phyloP scores from a whole-genome alignment of 495 filamentous ascomycete species.

The Acidomyces sp. region DNA sequence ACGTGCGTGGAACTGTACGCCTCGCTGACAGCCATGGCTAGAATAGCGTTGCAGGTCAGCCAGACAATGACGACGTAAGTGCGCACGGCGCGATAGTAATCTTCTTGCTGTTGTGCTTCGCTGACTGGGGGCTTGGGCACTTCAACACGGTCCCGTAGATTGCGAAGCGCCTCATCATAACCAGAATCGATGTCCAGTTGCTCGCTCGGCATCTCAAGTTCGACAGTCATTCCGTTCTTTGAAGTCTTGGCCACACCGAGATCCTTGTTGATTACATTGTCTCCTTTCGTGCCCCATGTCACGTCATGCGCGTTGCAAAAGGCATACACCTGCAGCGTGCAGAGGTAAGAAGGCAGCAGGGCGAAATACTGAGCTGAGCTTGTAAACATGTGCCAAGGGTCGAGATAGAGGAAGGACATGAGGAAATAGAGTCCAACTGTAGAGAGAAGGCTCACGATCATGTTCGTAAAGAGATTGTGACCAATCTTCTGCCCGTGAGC shows the following conservation, averaged over 20 bases:
- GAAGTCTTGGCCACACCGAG: conserved; percentile 63
- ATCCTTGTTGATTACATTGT: conserved; percentile 86
- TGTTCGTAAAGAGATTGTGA: conserved; percentile 83
- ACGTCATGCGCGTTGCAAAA: conserved; percentile 99
- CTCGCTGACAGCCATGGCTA: conserved; percentile 90
- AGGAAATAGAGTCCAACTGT: conserved; percentile 93
- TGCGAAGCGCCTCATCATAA: conserved; percentile 93
- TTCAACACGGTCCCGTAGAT: conserved; percentile 84
- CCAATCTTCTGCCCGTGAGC: conserved; percentile 47
- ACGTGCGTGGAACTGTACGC: conserved; percentile 59
- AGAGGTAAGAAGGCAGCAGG: conserved; percentile 85
- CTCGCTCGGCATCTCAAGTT: conserved; percentile 92
- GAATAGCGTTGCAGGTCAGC: conserved; percentile 82
- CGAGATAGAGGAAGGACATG: conserved; percentile 89
- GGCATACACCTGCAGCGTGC: conserved; percentile 93
- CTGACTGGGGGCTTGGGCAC: conserved; percentile 47
- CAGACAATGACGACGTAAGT: conserved; percentile 98
- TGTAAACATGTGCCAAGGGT: conserved; percentile 99
- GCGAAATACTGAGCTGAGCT: conserved; percentile 85
- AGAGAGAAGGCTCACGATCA: conserved; percentile 76
- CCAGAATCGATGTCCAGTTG: conserved; percentile 97
- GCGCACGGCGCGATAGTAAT: conserved; percentile 94
- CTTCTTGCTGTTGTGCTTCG: conserved; percentile 82
- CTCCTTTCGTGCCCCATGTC: conserved; percentile 97
- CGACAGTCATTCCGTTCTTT: conserved; percentile 59